Evolutionary conservation across 2,329 filamentous ascomycete genomes (phyloP), one percentile per base, ranked within the genome.

Genomic region (Paracoccidioides lutzii): DNA sequence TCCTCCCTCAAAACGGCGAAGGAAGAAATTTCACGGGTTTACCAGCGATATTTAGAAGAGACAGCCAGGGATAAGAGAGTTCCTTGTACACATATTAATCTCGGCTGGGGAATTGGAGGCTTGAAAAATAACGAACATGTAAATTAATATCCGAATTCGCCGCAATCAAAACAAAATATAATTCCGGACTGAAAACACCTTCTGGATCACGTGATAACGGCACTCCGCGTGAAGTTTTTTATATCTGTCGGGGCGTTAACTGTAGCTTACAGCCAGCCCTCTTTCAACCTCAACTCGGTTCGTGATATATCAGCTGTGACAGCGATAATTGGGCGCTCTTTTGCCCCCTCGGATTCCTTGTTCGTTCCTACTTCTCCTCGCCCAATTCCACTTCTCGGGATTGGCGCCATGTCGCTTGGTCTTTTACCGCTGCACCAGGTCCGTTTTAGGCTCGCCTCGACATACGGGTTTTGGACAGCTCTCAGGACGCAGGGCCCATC

Each of bases 351-450:
- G 22, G 22, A 22, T 22, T 22, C 22, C 22, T 22, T 22, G 22
- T 22, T 22, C 22, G 22, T 22, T 22, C 22, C 2, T 22, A 22
- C 22, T 12, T 3, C 45, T 35, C 9, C 14, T 48, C 33, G 10
- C 32, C 30, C 35, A 8, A 35, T 38, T 50, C 15, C 14, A 38
- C 10, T 15, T 3, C 8, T 2, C n/a, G 32, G 28, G 48, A 50
- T 51, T 33, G 32, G 9, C 41, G 15, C 30, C 33, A 54, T 54
- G 52, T 46, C 43, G 22, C 33, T 37, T 46, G 41, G 33, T 38
- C 52, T 43, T n/a, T 12, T 22, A 5, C 22, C 52, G 22, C 52
- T 54, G 38, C 52, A 42, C 52, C 52, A 37, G 28, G 52, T 42
- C 46, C 42, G 40, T 12, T 12, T 35, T 30, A 54, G n/a, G n/a